Evolutionary conservation across 306 rosid genomes (phyloP), one percentile per base, ranked within the genome.

Genomic region (Herpetospermum pedunculosum): DNA sequence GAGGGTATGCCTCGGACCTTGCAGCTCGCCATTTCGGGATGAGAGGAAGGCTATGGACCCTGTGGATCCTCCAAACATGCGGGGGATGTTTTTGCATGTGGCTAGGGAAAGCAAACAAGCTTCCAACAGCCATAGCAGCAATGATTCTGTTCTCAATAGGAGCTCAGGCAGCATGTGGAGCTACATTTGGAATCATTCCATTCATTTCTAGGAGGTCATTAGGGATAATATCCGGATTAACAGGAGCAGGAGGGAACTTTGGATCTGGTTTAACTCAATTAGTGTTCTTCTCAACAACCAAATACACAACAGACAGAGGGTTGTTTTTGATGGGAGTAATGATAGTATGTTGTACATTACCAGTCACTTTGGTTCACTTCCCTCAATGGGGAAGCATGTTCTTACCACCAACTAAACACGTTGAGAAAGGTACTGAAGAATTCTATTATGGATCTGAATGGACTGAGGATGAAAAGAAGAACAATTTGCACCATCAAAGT

Each of bases 341-440:
- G 98, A 91, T 86, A 7, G 87, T 87, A n/a, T 72, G 81, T 0
- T 91, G 96, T 75, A 93, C 97, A 10, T 59, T 93, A 19, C 96
- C 97, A 0, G 96, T 91, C 16, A 28, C 86, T 2, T 55, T 89
- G 28, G 89, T 89, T 35, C 97, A 93, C 65, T 91, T 93, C 77
- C 97, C 98, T 8, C 97, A 91, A 59, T 93, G 98, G 96, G 98
- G 98, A 0, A 13, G 97, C 83, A 90, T 93, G 97, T 86, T 93
- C 68, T 5, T 81, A 4, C 90, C 97, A 15, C 82, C 97, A 1
- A 85, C 96, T 1, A 88, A 87, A 69, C 87, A 91, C 6, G 71
- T 77, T 0, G 57, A 38, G 1, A 92, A 82, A 58, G 76, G 83
- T 1, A 85, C 82, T 0, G 97, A 93, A 21, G 94, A 93, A 47